A percentile compares a stretch with the other conserved stretches of the same genome.
These are phyloP conservation scores for Lotmaria passim DNA, from an alignment of 208 protist species.

Conservation along the genomic window DNA sequence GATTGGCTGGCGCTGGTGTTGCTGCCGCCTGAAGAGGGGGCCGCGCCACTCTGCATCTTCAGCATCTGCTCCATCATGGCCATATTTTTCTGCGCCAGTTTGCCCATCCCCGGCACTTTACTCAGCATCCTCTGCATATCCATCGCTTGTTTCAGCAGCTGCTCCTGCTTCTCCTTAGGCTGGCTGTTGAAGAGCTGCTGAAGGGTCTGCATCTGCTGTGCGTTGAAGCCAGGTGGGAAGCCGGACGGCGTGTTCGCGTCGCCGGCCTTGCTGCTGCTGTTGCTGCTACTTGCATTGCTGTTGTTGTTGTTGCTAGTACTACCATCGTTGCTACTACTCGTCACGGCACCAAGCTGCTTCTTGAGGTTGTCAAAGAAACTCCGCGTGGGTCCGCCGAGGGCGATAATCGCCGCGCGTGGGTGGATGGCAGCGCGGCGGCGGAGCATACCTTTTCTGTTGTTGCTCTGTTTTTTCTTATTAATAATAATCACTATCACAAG, in stretches of 20 bases:
- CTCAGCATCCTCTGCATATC: slow-evolving; percentile 84
- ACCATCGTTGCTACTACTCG: neutral
- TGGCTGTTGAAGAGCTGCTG: slow-evolving; percentile 80
- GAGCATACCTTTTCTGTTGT: too few species aligned
- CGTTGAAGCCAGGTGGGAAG: slow-evolving; percentile 61
- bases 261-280: slow-evolving; percentile 2
- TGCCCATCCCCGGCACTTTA: slow-evolving; percentile 76
- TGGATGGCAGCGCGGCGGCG: too few species aligned
- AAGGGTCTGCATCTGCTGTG: slow-evolving; percentile 67
- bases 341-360: slow-evolving; percentile 15
- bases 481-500: too few species aligned
- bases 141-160: slow-evolving; percentile 85
- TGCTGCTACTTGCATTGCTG: slow-evolving; percentile 10
- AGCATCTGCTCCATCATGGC: slow-evolving; percentile 76
- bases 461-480: too few species aligned
- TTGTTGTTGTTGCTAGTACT: slow-evolving; percentile 1
- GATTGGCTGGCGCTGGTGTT: neutral
- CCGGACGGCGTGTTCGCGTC: slow-evolving; percentile 17
- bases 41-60: slow-evolving; percentile 39
- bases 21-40: neutral
- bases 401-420: too few species aligned
- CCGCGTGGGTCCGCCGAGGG: slow-evolving; percentile 8
- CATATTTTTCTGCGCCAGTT: slow-evolving; percentile 70
- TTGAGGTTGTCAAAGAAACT: slow-evolving; percentile 29
- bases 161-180: slow-evolving; percentile 77